Percentiles rank a stretch among this genome's conserved stretches.
Conservation (phyloP, 768 basidiomycete species). For the Leccinum longicurvipes region DNA sequence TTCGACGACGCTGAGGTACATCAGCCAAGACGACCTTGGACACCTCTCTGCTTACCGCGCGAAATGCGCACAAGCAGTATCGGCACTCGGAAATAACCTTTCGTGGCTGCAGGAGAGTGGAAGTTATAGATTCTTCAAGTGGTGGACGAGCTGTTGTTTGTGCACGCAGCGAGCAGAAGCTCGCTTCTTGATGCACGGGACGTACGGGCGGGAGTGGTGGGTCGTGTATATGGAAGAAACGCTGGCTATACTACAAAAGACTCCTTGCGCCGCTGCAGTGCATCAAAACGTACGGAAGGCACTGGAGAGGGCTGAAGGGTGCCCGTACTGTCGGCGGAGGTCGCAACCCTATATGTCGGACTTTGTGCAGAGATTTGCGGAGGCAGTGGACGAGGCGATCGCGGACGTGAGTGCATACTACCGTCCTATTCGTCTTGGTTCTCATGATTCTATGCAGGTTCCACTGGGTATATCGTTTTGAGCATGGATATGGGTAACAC, state of each 20-base stretch:
- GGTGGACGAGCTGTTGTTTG: conserved; percentile 30
- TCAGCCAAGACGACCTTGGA: conserved; percentile 11
- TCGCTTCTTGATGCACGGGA: conserved; percentile 24
- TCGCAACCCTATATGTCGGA: conserved; percentile 19
- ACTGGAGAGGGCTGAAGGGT: conserved; percentile 13
- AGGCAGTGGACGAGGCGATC: conserved; percentile 19
- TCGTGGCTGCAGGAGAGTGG: conserved; percentile 22
- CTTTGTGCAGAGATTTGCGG: conserved; percentile 22
- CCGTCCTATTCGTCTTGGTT: background rate
- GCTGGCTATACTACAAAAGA: conserved; percentile 16
- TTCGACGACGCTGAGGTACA: background rate
- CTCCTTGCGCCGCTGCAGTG: conserved; percentile 22
- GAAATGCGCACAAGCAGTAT: conserved; percentile 18
- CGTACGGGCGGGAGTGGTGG: conserved; percentile 32
- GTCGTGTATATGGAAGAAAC: conserved; percentile 31
- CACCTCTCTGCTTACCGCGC: conserved; percentile 20
- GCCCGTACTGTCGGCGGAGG: conserved; percentile 19
- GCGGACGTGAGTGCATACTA: conserved; percentile 14
- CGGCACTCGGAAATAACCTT: conserved; percentile 18
- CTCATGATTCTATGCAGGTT: conserved; percentile 10
- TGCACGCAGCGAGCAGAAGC: conserved; percentile 20
- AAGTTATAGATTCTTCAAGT: conserved; percentile 23
- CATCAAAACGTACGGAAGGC: conserved; percentile 15
- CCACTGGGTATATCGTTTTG: conserved; percentile 20
- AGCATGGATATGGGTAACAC: background rate